These are phyloP conservation scores for Jatropha multifida DNA, from an alignment of 441 rosid genomes.

Conservation along the genomic window DNA sequence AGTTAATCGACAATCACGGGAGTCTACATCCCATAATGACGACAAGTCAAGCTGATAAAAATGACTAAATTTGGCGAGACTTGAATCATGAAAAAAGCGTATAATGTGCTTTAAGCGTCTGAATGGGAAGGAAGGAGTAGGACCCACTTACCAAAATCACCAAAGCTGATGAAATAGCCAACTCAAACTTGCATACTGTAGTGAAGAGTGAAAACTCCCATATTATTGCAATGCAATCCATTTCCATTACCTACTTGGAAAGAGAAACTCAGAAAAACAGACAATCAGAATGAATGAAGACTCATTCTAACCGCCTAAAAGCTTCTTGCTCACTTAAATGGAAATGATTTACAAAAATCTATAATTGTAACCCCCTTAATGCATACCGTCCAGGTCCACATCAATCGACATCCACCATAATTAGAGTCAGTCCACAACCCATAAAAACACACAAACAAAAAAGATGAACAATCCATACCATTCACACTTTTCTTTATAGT, in stretches of 20 bases:
- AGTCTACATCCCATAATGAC: too few species aligned
- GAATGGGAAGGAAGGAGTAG: neutral
- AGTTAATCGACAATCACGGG: neutral
- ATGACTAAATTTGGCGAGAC: neutral
- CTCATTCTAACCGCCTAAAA: neutral
- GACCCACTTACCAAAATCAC: slow-evolving; percentile 25
- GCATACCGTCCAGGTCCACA: slow-evolving; percentile 14
- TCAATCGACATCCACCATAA: slow-evolving; percentile 21
- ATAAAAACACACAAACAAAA: neutral
- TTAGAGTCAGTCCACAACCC: neutral
- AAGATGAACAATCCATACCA: slow-evolving; percentile 18
- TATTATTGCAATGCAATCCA: slow-evolving; percentile 22
- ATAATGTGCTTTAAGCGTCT: neutral
- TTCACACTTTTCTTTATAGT: slow-evolving; percentile 3
- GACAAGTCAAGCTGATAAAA: neutral
- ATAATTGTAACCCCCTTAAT: slow-evolving; percentile 8
- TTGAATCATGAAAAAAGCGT: neutral
- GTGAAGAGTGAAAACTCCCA: neutral
- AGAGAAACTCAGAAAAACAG: neutral
- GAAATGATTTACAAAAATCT: neutral
- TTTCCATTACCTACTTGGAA: slow-evolving; percentile 7
- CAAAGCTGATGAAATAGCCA: slow-evolving; percentile 29
- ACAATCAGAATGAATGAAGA: neutral
- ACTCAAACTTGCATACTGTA: neutral
- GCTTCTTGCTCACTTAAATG: neutral